A percentile compares a stretch with the other conserved stretches of the same genome.
These are phyloP conservation scores for Dimocarpus longan DNA, from an alignment of 345 rosid genomes.

Conservation along the genomic window DNA sequence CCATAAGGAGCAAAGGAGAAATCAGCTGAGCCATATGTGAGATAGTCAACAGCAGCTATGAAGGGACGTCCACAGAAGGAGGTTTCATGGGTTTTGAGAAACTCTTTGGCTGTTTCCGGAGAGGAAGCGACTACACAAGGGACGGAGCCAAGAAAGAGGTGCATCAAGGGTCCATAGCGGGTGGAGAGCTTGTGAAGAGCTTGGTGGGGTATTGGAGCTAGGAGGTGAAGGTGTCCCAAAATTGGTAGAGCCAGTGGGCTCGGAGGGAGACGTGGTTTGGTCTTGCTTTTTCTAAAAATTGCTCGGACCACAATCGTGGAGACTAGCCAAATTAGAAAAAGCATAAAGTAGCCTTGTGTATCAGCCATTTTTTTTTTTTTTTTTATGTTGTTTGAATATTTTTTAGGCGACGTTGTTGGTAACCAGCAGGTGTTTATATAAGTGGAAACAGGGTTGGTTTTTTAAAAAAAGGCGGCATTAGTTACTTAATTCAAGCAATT, in stretches of 20 bases:
- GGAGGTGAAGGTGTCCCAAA: conserved; percentile 69
- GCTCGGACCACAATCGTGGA: conserved; percentile 35
- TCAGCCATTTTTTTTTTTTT: conserved; percentile 28
- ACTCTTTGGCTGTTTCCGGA: conserved; percentile 55
- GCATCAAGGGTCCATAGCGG: conserved; percentile 58
- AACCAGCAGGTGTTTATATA: conserved; percentile 7
- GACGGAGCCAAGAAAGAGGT: conserved; percentile 51
- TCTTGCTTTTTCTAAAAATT: conserved; percentile 23
- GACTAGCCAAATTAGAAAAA: conserved; percentile 44
- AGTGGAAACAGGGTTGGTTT: not conserved
- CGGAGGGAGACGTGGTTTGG: conserved; percentile 40
- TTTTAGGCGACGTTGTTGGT: not conserved
- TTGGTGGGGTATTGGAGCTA: conserved; percentile 60
- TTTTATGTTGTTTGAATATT: not conserved
- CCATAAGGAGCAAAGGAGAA: conserved; percentile 59
- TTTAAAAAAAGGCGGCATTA: too few relatives aligned
- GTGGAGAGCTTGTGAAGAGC: conserved; percentile 59
- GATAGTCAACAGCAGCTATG: conserved; percentile 42
- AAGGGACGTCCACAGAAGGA: conserved; percentile 47
- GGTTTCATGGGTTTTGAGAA: conserved; percentile 68
- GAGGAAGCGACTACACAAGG: conserved; percentile 63
- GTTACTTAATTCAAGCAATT: too few relatives aligned
- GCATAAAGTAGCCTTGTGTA: conserved; percentile 34
- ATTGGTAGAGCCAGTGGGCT: conserved; percentile 55
- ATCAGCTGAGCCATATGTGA: conserved; percentile 55